These are phyloP conservation scores for Planoprotostelium fungivorum DNA, from an alignment of 78 protist genomes.

Conservation along the genomic window DNA sequence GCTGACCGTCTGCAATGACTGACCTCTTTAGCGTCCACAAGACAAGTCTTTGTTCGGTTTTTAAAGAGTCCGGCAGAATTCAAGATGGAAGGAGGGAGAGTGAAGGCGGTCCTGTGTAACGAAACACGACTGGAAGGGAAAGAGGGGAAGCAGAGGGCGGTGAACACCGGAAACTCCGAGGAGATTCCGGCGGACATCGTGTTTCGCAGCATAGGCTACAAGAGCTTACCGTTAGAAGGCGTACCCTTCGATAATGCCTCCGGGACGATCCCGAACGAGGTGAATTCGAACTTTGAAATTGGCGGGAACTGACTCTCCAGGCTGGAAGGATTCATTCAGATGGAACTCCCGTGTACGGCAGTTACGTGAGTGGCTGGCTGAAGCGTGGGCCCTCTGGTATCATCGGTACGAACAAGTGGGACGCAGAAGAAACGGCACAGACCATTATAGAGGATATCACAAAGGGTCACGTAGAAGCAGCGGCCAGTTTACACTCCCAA, in stretches of 20 bases:
- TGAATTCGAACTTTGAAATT: constrained; percentile 18
- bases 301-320: not conserved
- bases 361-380: constrained; percentile 61
- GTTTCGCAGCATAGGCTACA: constrained; percentile 46
- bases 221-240: constrained; percentile 19
- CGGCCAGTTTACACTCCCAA: not conserved
- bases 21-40: constrained; percentile 2
- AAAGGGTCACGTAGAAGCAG: constrained; percentile 1
- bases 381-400: constrained; percentile 50
- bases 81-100: not conserved
- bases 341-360: constrained; percentile 10
- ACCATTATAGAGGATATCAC: constrained; percentile 14
- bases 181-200: constrained; percentile 2
- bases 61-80: constrained; percentile 39
- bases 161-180: constrained; percentile 12
- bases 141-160: constrained; percentile 4
- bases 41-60: constrained; percentile 30
- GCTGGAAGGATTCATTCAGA: not conserved
- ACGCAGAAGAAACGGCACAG: constrained; percentile 33
- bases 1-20: too few relatives aligned
- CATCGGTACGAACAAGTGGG: constrained; percentile 15
- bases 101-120: not conserved
- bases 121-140: constrained; percentile 9
- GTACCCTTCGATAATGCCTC: constrained; percentile 44
- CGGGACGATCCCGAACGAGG: constrained; percentile 26